Conservation (phyloP, 345 rosid species). For the Mallotus nudiflorus region DNA sequence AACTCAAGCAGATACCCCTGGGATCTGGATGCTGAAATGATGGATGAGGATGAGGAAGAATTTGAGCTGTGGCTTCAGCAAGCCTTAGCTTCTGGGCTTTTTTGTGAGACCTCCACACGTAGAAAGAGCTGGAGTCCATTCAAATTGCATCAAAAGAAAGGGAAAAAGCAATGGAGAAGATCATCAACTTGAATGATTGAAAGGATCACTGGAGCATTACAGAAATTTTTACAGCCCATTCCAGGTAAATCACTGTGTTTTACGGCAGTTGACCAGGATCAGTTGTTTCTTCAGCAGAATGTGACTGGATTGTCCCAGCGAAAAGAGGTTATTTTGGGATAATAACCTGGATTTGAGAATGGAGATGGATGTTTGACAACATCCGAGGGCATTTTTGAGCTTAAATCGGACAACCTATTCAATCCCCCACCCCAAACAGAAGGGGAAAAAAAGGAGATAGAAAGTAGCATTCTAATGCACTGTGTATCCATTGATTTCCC, state of each 20-base stretch:
- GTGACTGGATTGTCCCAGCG: neutral
- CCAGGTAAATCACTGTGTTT: neutral
- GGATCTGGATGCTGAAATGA: constrained; percentile 93
- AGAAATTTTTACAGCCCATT: neutral
- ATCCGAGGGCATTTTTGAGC: no score
- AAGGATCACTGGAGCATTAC: neutral
- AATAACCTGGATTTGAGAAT: no score
- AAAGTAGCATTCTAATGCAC: no score
- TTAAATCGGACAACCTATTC: no score
- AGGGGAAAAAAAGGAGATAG: no score
- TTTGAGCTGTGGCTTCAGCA: constrained; percentile 92
- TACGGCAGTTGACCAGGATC: neutral
- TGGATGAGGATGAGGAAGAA: constrained; percentile 86
- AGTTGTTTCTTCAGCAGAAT: neutral
- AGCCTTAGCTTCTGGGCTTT: constrained; percentile 87
- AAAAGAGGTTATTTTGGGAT: neutral
- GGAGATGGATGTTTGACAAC: no score
- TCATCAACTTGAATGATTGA: constrained; percentile 35
- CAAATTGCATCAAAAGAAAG: constrained; percentile 75
- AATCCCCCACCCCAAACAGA: no score
- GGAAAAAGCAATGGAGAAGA: constrained; percentile 92
- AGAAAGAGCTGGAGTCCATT: constrained; percentile 98
- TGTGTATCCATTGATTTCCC: no score
- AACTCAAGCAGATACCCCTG: constrained; percentile 84
- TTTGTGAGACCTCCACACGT: constrained; percentile 82